Evolutionary conservation across 2,329 filamentous ascomycete genomes (phyloP), one percentile per base, ranked within the genome.

Genomic region (Fusarium sp.): DNA sequence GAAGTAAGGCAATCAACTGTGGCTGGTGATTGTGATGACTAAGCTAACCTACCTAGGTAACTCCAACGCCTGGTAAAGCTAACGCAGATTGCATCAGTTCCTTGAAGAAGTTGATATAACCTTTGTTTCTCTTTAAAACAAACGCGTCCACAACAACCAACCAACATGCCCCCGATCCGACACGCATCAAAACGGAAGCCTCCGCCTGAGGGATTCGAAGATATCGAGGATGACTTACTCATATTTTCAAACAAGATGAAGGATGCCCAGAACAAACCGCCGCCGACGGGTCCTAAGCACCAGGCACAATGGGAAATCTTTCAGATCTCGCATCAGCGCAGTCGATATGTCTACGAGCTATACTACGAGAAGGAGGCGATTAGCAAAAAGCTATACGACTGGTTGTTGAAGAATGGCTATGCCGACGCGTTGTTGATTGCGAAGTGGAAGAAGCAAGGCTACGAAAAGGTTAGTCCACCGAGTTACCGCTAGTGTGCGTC

Each of bases 381-480:
- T 75, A 91, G 87, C 77, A 94, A 91, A 78, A 82, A 89, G 77
- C 82, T 99, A 17, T 99, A 99, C 77, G 95, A 98, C 68, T 99
- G 92, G 89, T 80, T 98, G 64, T 80, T 99, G 57, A 99, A 99
- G 84, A 97, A 99, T 73, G 88, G 89, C 45, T 98, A 99, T 75
- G 95, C 93, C 6, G 95, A 99, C 77, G 87, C 91, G 41, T 95
- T 93, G 80, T 80, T 99, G 72, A 98, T 99, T 73, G 95, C 95
- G 13, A 99, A 99, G 80, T 99, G 95, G 95, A 99, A 99, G 86
- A 99, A 99, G 81, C 91, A 96, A 72, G 95, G 95, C 14, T 99
- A 99, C 72, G 95, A 99, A 78, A 97, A 98, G 88, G 91, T 92
- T 75, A 47, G 82, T 75, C 2, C 32, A n/a, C 36, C 2, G n/a